These are phyloP conservation scores for Vigna angularis DNA, from an alignment of 306 rosid species.

Conservation along the genomic window DNA sequence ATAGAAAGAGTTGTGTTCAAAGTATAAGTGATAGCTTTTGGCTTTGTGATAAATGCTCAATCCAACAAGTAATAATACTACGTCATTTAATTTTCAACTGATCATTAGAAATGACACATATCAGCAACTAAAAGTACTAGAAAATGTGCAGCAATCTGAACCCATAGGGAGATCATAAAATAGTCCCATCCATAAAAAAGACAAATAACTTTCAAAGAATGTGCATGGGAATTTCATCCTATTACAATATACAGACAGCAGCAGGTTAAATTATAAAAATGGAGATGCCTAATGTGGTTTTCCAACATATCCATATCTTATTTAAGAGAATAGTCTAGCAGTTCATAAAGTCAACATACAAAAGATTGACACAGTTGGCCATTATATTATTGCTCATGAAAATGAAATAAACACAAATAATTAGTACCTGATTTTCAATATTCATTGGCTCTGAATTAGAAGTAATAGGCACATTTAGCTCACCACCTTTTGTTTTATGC, in stretches of 20 bases:
- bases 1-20: too few species aligned
- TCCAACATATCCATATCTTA: slow-evolving; percentile 4
- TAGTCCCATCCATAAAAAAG: neutral
- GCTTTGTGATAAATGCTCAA: too few species aligned
- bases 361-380: neutral
- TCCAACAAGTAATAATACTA: neutral
- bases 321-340: slow-evolving; percentile 19
- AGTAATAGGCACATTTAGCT: slow-evolving; percentile 73
- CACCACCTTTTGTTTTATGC: slow-evolving; percentile 75
- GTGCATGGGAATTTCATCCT: neutral
- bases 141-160: slow-evolving; percentile 22
- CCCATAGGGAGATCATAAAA: neutral
- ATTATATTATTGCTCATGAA: slow-evolving; percentile 16
- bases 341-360: slow-evolving; percentile 1
- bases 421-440: slow-evolving; percentile 76
- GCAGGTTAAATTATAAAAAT: slow-evolving; percentile 17
- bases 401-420: slow-evolving; percentile 23
- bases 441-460: slow-evolving; percentile 73
- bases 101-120: neutral
- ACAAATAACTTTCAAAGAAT: neutral
- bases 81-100: neutral
- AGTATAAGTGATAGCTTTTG: too few species aligned
- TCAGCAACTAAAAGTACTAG: slow-evolving; percentile 6
- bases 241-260: neutral
- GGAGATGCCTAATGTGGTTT: slow-evolving; percentile 18